These are phyloP conservation scores for Phialocephala sp. DNA, from an alignment of 2,329 filamentous ascomycete species.

Conservation along the genomic window DNA sequence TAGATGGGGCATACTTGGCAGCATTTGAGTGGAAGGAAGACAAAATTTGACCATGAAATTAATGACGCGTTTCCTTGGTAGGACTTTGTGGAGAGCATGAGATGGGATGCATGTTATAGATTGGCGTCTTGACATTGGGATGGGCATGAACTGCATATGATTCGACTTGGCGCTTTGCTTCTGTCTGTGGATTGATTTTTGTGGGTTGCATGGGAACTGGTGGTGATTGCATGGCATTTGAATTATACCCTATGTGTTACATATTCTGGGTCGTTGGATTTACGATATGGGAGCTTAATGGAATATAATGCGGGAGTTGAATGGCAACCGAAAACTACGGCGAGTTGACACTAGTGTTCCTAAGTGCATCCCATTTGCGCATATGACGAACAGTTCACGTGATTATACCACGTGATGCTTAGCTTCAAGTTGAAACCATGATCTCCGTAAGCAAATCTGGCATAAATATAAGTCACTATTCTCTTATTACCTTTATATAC, in stretches of 20 bases:
- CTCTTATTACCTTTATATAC: no score
- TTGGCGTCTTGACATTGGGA: neutral
- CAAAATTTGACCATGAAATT: neutral
- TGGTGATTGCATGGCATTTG: neutral
- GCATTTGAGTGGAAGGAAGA: constrained; percentile 3
- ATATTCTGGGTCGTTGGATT: neutral
- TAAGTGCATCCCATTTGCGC: no score
- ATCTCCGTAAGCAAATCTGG: no score
- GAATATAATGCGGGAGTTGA: no score
- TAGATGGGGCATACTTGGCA: no score
- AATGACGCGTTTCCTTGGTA: neutral
- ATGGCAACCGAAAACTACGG: no score
- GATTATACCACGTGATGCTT: no score
- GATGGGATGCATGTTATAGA: neutral
- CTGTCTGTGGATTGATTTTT: neutral
- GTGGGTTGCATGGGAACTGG: neutral
- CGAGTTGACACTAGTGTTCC: no score
- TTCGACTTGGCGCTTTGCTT: neutral
- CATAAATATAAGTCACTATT: no score
- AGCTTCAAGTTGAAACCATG: no score
- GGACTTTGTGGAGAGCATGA: neutral
- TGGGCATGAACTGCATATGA: neutral
- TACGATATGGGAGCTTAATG: neutral
- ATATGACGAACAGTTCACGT: no score
- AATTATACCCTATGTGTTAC: neutral